These are phyloP conservation scores for Trichoderma oligosporum DNA, from an alignment of 2,329 filamentous ascomycete species.

Conservation along the genomic window DNA sequence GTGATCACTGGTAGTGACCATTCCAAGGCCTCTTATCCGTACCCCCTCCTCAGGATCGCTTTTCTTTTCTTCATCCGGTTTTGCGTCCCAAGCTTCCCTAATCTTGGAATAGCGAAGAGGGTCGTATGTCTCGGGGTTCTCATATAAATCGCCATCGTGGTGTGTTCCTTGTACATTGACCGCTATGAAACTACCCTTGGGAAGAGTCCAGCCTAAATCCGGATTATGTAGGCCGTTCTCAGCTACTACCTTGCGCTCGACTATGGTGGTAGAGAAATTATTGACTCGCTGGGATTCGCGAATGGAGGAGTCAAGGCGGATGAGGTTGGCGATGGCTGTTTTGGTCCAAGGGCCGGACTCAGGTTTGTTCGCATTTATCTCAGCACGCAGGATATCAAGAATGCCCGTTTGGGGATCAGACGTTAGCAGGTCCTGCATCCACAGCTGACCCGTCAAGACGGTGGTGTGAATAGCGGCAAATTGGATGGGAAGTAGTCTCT, in stretches of 20 bases:
- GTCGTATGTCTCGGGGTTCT: constrained; percentile 42
- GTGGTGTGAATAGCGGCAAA: constrained; percentile 60
- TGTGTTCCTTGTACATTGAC: constrained; percentile 45
- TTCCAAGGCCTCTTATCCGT: constrained; percentile 40
- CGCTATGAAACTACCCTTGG: constrained; percentile 42
- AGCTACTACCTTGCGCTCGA: constrained; percentile 44
- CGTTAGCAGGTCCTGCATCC: constrained; percentile 45
- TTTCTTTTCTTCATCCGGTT: constrained; percentile 28
- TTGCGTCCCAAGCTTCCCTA: constrained; percentile 38
- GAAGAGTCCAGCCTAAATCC: constrained; percentile 32
- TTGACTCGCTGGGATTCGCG: constrained; percentile 51
- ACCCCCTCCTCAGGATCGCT: constrained; percentile 31
- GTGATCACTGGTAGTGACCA: constrained; percentile 50
- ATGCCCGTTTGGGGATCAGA: constrained; percentile 35
- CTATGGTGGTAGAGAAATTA: constrained; percentile 44
- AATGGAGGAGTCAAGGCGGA: constrained; percentile 49
- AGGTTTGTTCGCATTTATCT: constrained; percentile 33
- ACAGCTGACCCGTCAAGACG: constrained; percentile 46
- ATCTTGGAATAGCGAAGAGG: constrained; percentile 47
- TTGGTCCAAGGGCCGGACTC: constrained; percentile 45
- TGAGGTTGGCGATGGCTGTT: constrained; percentile 39
- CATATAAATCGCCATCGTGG: constrained; percentile 44
- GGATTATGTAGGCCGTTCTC: constrained; percentile 42
- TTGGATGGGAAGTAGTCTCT: constrained; percentile 52
- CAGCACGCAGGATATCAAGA: constrained; percentile 41